Conservation (phyloP, 305 asterid genomes). For the Fraxinus albicans region DNA sequence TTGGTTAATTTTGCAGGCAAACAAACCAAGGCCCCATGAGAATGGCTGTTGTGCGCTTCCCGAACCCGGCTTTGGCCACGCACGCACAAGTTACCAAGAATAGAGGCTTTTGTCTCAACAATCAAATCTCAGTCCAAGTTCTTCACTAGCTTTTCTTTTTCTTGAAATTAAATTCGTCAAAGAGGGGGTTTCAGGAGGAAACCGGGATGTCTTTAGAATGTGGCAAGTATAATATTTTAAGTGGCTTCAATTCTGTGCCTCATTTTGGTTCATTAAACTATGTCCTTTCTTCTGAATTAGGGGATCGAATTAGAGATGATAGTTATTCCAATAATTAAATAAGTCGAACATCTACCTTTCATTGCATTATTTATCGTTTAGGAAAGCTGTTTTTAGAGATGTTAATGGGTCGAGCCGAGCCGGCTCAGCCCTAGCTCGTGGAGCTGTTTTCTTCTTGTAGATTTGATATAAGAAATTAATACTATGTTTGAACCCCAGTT, state of each 20-base stretch:
- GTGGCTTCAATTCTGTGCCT: background rate
- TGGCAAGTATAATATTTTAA: background rate
- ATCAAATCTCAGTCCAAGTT: constrained; percentile 52
- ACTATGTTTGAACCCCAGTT: too few relatives aligned
- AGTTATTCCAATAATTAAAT: background rate
- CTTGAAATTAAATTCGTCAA: background rate
- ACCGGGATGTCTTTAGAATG: background rate
- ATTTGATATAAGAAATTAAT: too few relatives aligned
- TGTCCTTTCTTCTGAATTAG: background rate
- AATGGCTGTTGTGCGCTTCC: constrained; percentile 57
- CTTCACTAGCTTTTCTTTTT: constrained; percentile 42
- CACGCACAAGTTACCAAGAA: constrained; percentile 72
- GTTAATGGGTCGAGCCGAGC: too few relatives aligned
- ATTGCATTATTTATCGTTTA: background rate
- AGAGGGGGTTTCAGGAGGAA: too few relatives aligned
- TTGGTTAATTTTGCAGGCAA: constrained; percentile 40
- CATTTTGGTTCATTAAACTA: background rate
- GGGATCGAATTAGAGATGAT: background rate
- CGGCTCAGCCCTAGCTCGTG: too few relatives aligned
- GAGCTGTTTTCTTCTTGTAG: too few relatives aligned
- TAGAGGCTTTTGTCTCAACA: constrained; percentile 62
- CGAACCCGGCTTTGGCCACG: constrained; percentile 58
- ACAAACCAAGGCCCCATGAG: constrained; percentile 31
- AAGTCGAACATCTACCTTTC: background rate
- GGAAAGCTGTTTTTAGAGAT: background rate